Conservation (phyloP, 257 asterid species). For the Rauvolfia tetraphylla region DNA sequence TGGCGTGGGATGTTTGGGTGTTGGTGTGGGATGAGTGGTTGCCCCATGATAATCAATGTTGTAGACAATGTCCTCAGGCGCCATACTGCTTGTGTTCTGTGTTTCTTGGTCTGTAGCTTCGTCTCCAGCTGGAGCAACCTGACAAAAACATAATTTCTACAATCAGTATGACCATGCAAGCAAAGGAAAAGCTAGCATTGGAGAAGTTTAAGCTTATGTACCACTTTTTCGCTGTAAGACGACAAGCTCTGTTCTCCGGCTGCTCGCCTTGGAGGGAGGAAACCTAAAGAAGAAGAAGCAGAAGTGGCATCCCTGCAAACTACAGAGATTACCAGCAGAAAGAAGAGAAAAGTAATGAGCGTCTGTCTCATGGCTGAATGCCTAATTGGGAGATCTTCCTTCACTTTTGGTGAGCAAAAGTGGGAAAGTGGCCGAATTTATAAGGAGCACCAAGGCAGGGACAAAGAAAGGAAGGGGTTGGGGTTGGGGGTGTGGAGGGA, state of each 20-base stretch:
- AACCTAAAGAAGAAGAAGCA: constrained; percentile 7
- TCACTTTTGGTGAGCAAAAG: constrained; percentile 13
- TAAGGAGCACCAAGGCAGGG: not conserved
- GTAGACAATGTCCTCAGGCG: constrained; percentile 19
- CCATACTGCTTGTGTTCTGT: constrained; percentile 15
- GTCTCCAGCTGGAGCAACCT: constrained; percentile 11
- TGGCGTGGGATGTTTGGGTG: constrained; percentile 25
- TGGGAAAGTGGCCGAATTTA: constrained; percentile 5
- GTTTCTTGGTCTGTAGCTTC: constrained; percentile 14
- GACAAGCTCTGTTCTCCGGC: not conserved
- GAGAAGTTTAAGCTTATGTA: not conserved
- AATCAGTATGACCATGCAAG: not conserved
- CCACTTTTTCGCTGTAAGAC: not conserved
- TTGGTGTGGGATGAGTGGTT: constrained; percentile 26
- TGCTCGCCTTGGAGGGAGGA: constrained; percentile 1
- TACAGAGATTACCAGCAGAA: constrained; percentile 9
- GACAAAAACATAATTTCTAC: not conserved
- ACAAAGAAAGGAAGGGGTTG: not conserved
- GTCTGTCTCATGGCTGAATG: constrained; percentile 14
- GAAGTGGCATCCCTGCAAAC: constrained; percentile 15
- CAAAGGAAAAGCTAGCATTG: not conserved
- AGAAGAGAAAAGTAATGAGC: constrained; percentile 1
- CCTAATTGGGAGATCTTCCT: not conserved
- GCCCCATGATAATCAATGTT: constrained; percentile 28
- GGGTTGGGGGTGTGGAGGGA: not conserved